phyloP scores from a whole-genome alignment of 345 rosid genomes.

The Populus simonii region DNA sequence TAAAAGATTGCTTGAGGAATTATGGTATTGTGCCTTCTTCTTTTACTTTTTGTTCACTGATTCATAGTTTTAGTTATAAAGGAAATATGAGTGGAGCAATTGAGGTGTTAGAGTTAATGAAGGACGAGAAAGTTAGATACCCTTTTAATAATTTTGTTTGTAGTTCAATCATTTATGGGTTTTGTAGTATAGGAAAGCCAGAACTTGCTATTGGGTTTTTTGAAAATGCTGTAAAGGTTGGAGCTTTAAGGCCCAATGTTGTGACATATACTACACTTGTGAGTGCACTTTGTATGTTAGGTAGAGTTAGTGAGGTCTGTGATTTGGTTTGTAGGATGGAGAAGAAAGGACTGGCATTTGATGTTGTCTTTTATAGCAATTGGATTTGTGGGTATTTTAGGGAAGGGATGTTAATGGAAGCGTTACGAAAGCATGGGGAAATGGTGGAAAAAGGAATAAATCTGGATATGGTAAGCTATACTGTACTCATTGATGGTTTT shows the following conservation, averaged over 20 bases:
- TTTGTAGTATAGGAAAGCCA: slow-evolving; percentile 64
- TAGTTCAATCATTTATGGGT: slow-evolving; percentile 65
- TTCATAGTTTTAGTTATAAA: slow-evolving; percentile 44
- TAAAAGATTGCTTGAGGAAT: slow-evolving; percentile 45
- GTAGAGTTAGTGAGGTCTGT: slow-evolving; percentile 51
- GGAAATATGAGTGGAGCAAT: slow-evolving; percentile 56
- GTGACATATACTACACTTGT: slow-evolving; percentile 60
- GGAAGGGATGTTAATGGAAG: slow-evolving; percentile 47
- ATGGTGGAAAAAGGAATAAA: slow-evolving; percentile 51
- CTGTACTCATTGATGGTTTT: slow-evolving; percentile 60
- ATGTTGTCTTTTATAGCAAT: slow-evolving; percentile 59
- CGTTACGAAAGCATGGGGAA: slow-evolving; percentile 38
- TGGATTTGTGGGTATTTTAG: slow-evolving; percentile 58
- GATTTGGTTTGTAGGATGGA: slow-evolving; percentile 46
- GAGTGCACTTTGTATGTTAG: slow-evolving; percentile 55
- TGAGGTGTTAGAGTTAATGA: slow-evolving; percentile 66
- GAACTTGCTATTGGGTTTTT: slow-evolving; percentile 61
- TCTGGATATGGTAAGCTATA: slow-evolving; percentile 52
- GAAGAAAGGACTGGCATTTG: slow-evolving; percentile 54
- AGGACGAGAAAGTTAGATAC: slow-evolving; percentile 39
- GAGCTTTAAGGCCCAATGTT: slow-evolving; percentile 55
- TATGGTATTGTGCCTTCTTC: slow-evolving; percentile 60
- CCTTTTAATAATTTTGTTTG: slow-evolving; percentile 68
- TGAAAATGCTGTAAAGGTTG: slow-evolving; percentile 41
- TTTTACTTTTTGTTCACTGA: slow-evolving; percentile 48